Percentiles rank a stretch among this genome's conserved stretches.
Conservation (phyloP, 2,329 filamentous ascomycete species). For the Xylaria polymorpha region DNA sequence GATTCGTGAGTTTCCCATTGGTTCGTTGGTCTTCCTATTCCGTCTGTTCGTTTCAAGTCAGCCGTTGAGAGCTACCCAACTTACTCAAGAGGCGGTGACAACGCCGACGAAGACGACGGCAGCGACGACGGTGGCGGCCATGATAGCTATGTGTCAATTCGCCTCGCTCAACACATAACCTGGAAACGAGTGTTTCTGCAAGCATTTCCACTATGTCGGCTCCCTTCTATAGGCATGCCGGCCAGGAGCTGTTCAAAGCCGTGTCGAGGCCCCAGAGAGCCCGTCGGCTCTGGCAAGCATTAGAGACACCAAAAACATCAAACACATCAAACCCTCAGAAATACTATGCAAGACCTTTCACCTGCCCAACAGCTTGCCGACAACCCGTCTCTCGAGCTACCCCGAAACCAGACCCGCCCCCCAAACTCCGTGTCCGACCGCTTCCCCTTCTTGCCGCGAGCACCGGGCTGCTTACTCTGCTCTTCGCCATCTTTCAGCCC, state of each 20-base stretch:
- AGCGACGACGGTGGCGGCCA: not conserved
- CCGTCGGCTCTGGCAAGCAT: constrained; percentile 29
- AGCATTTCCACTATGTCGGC: constrained; percentile 23
- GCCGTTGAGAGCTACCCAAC: not conserved
- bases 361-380: constrained; percentile 35
- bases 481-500: constrained; percentile 46
- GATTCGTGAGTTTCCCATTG: not conserved
- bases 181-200: constrained; percentile 10
- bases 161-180: constrained; percentile 5
- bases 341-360: constrained; percentile 31
- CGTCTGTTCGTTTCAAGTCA: not conserved
- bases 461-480: constrained; percentile 44
- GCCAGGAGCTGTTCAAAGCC: constrained; percentile 38
- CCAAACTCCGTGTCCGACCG: constrained; percentile 36
- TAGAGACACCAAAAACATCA: constrained; percentile 26
- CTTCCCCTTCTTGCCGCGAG: constrained; percentile 46
- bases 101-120: not conserved
- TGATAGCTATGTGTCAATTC: constrained; percentile 23
- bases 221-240: constrained; percentile 29
- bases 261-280: constrained; percentile 35
- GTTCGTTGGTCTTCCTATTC: not conserved
- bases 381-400: constrained; percentile 30
- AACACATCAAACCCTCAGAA: constrained; percentile 17
- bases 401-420: constrained; percentile 24
- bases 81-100: not conserved